Evolutionary conservation across 2,329 filamentous ascomycete genomes (phyloP), one percentile per base, ranked within the genome.

Genomic region (Scolecobasidium constrictum): DNA sequence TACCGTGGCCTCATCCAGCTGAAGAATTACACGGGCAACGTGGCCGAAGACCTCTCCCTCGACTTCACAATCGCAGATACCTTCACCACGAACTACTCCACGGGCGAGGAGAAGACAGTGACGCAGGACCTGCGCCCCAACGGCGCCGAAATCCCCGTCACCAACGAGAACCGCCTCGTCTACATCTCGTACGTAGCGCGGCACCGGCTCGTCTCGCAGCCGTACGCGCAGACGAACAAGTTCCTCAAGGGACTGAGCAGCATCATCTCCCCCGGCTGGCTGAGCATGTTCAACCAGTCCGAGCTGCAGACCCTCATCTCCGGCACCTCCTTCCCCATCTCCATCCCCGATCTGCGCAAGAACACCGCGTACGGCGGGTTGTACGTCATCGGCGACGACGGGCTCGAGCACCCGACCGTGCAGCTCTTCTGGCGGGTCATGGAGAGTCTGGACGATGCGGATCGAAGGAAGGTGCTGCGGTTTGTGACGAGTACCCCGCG

Each of bases 221-320:
- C 86, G 1, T 74, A 75, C 39, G 65, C 71, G n/a, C 87, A 95
- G 56, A 95, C 88, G 1, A 73, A 78, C 17, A 86, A 87, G 1
- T 98, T 98, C 59, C 73, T 98, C 5, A 78, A 78, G 44, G 92
- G 92, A 0, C 76, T 98, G 1, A 78, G 83, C 17, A 73, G 81
- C 49, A 94, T 98, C 56, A 92, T 98, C 50, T 82, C 88, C 46
- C 88, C 90, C 0, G 77, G 78, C 3, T 98, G 92, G 92, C 73
- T 98, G 4, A 87, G 83, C 53, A 96, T 98, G 92, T 98, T 98
- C 69, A 98, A 98, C 61, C 90, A 95, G 59, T 78, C 78, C 3
- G 92, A 98, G 60, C 73, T 98, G 4, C 92, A 96, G 63, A 92
- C 86, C 1, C 78, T 98, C 4, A 83, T 98, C 13, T 86, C 87